A percentile compares a stretch with the other conserved stretches of the same genome.
These are phyloP conservation scores for Zangia roseola DNA, from an alignment of 768 basidiomycete species.

Conservation along the genomic window DNA sequence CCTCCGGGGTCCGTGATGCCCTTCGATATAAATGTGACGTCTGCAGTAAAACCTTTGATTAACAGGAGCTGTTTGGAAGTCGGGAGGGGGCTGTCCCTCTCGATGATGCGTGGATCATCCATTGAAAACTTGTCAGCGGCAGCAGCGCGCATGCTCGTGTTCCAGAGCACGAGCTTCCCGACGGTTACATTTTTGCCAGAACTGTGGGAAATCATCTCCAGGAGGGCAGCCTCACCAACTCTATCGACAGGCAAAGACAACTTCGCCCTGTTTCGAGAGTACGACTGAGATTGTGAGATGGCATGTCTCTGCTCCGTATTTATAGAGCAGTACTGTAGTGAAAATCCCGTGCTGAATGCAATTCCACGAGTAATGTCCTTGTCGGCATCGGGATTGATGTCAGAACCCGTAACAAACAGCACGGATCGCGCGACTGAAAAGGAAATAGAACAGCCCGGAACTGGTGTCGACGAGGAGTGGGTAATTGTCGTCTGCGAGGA, in stretches of 20 bases:
- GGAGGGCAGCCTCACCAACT: conserved; percentile 42
- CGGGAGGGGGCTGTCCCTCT: conserved; percentile 48
- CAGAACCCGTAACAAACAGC: conserved; percentile 71
- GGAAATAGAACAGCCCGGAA: conserved; percentile 54
- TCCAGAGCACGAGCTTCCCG: conserved; percentile 44
- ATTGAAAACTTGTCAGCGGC: conserved; percentile 65
- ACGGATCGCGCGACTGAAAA: conserved; percentile 61
- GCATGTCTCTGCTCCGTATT: conserved; percentile 15
- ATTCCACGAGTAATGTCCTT: conserved; percentile 68
- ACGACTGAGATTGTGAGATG: conserved; percentile 24
- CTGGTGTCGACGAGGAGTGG: conserved; percentile 39
- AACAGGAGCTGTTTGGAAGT: conserved; percentile 43
- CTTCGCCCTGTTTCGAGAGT: conserved; percentile 48
- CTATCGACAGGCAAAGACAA: conserved; percentile 55
- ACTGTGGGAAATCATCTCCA: conserved; percentile 36
- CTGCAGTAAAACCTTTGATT: conserved; percentile 34
- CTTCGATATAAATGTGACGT: conserved; percentile 24
- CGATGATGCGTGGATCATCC: conserved; percentile 61
- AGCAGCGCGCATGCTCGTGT: conserved; percentile 56
- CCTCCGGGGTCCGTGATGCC: conserved; percentile 1
- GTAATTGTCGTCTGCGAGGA: conserved; percentile 9
- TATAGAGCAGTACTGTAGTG: conserved; percentile 56
- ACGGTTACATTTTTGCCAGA: conserved; percentile 41
- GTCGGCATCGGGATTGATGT: conserved; percentile 73
- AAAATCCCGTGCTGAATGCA: conserved; percentile 53